Conservation (phyloP, 2,329 filamentous ascomycete genomes). For the Paraconiothyrium brasiliense region DNA sequence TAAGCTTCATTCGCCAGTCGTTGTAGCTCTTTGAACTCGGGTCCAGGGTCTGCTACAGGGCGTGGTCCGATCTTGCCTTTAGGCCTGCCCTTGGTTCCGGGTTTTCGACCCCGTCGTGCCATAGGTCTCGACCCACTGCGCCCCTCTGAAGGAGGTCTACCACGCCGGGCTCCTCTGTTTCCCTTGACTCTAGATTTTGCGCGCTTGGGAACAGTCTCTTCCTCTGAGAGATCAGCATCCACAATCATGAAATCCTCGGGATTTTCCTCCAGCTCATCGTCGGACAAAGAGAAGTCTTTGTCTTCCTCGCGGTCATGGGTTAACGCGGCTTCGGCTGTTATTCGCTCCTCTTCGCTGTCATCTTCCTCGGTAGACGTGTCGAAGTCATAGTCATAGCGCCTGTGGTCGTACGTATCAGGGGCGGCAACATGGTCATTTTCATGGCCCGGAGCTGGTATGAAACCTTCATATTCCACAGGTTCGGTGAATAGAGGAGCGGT, state of each 20-base stretch:
- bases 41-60: slow-evolving; percentile 73
- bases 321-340: slow-evolving; percentile 38
- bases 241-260: slow-evolving; percentile 43
- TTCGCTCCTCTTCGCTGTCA: slow-evolving; percentile 39
- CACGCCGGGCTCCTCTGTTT: slow-evolving; percentile 33
- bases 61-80: slow-evolving; percentile 53
- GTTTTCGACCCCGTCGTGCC: slow-evolving; percentile 35
- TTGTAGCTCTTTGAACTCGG: slow-evolving; percentile 75
- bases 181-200: slow-evolving; percentile 27
- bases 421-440: slow-evolving; percentile 45
- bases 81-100: slow-evolving; percentile 36
- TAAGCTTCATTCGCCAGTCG: slow-evolving; percentile 74
- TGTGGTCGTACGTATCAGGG: slow-evolving; percentile 27
- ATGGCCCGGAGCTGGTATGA: slow-evolving; percentile 47
- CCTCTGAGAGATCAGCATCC: slow-evolving; percentile 39
- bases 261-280: slow-evolving; percentile 41
- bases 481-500: slow-evolving; percentile 35
- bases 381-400: slow-evolving; percentile 32
- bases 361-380: slow-evolving; percentile 40
- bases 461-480: slow-evolving; percentile 51
- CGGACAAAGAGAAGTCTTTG: slow-evolving; percentile 45
- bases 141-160: slow-evolving; percentile 36
- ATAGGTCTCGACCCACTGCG: slow-evolving; percentile 32
- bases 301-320: slow-evolving; percentile 44
- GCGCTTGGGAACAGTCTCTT: slow-evolving; percentile 29